Evolutionary conservation across 1,284 basidiomycete species (phyloP).

Genomic region (Marasmius fiardii): DNA sequence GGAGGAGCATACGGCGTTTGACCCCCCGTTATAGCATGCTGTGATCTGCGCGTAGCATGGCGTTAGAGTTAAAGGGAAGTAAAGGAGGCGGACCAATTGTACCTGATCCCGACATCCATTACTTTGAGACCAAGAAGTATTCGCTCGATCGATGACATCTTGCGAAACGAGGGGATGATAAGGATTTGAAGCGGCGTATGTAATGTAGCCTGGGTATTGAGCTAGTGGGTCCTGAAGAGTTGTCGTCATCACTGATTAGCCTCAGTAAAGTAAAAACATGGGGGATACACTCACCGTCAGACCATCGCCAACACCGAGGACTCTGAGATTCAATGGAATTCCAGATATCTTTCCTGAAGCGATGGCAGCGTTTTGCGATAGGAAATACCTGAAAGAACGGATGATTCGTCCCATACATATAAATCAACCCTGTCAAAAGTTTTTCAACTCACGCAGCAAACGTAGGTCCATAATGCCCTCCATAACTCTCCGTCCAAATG

Average conservation of each 20-base stretch:
- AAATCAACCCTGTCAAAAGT: neutral
- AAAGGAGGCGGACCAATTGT: conserved; percentile 4
- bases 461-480: conserved; percentile 63
- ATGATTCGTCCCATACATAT: neutral
- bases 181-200: conserved; percentile 51
- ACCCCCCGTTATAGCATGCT: conserved; percentile 44
- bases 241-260: neutral
- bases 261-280: neutral
- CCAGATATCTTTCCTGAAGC: conserved; percentile 44
- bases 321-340: conserved; percentile 54
- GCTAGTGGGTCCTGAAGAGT: conserved; percentile 45
- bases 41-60: conserved; percentile 35
- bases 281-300: conserved; percentile 41
- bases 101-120: conserved; percentile 50
- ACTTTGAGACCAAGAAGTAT: conserved; percentile 39
- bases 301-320: conserved; percentile 61
- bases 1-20: conserved; percentile 44
- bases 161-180: conserved; percentile 50
- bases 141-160: conserved; percentile 36
- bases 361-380: conserved; percentile 58
- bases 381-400: conserved; percentile 40
- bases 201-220: conserved; percentile 56
- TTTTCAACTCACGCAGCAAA: conserved; percentile 46
- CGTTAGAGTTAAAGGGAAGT: neutral
- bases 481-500: conserved; percentile 64